Percentiles rank a stretch among this genome's conserved stretches.
These are phyloP conservation scores for Didymella pomorum DNA, from an alignment of 2,329 filamentous ascomycete genomes.

Conservation along the genomic window DNA sequence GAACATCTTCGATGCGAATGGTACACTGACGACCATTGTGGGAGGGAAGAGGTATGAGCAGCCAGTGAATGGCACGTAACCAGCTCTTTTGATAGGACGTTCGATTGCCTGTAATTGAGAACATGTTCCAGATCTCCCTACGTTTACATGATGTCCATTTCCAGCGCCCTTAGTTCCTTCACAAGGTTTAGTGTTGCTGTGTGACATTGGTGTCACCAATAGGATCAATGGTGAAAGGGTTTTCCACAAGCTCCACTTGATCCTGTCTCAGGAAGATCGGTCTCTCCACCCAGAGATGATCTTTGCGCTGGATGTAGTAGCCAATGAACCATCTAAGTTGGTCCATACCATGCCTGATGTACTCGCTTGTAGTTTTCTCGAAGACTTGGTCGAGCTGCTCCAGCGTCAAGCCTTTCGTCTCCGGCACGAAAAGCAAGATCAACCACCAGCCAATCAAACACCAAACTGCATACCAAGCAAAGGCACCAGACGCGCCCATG, in stretches of 20 bases:
- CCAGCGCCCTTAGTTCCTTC: no score
- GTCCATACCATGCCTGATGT: slow-evolving; percentile 36
- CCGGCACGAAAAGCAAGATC: slow-evolving; percentile 60
- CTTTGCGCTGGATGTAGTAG: slow-evolving; percentile 31
- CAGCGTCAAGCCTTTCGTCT: slow-evolving; percentile 54
- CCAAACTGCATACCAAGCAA: slow-evolving; percentile 63
- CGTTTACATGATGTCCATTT: no score
- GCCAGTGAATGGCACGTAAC: slow-evolving; percentile 46
- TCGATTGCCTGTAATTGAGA: no score
- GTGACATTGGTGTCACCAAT: background rate
- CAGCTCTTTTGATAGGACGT: no score
- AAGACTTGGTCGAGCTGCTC: slow-evolving; percentile 57
- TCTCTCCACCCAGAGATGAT: background rate
- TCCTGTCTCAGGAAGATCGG: background rate
- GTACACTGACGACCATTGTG: slow-evolving; percentile 51
- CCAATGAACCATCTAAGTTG: slow-evolving; percentile 48
- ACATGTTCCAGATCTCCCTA: no score
- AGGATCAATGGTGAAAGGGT: no score
- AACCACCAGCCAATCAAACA: slow-evolving; percentile 61
- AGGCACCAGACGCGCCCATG: slow-evolving; percentile 60
- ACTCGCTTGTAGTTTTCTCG: slow-evolving; percentile 55
- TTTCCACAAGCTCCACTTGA: no score
- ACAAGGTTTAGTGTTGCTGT: background rate
- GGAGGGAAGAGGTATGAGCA: slow-evolving; percentile 51
- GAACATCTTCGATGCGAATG: slow-evolving; percentile 55